Base-by-base conservation (phyloP, 371 early-diverging fungal species). In the Mortierella sp. region DNA sequence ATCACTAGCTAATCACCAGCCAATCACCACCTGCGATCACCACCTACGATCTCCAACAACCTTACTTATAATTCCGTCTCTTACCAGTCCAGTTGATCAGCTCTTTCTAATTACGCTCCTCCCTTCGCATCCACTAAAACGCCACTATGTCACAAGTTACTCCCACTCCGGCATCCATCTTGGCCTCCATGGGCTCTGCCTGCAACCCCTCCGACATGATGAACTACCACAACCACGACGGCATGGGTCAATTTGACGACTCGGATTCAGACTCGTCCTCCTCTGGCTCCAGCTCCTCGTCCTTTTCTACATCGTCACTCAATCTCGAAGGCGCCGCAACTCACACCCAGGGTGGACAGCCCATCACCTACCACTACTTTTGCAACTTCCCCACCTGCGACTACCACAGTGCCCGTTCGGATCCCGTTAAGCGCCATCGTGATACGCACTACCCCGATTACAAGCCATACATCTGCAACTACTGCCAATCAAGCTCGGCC, bases 381-480 rank as follows among this genome's bases (percentile, higher is more conserved):
- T 86, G 87, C 70, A 80, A 78, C 70, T 78, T 80, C 55, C 81
- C 87, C 9, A 86, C 83, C 13, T 86, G 87, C 60, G 87, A 82
- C 73, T 86, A 86, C 57, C 87, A 86, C 74, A 80, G 80, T 26
- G 87, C 83, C 16, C 82, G 87, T 6, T 86, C 87, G 19, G 87
- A 86, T 42, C 87, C 87, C 8, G 87, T 86, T 65, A 86, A 86
- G 79, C 77, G 87, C n/a, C 87, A 86, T 52, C 79, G 87, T 31
- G 87, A 86, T 31, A 86, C 87, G 1, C 87, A 86, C 31, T 86
- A 82, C 68, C 87, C 87, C 0, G 87, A 86, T 48, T 86, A 86
- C 79, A 86, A 86, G 77, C 87, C 87, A 3, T 86, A 82, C 68
- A 80, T 80, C 47, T 86, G 87, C 78, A 86, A 86, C 71, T 76